Evolutionary conservation across 2,329 filamentous ascomycete genomes (phyloP), one percentile per base, ranked within the genome.

Genomic region (Aspergillus glaucus): DNA sequence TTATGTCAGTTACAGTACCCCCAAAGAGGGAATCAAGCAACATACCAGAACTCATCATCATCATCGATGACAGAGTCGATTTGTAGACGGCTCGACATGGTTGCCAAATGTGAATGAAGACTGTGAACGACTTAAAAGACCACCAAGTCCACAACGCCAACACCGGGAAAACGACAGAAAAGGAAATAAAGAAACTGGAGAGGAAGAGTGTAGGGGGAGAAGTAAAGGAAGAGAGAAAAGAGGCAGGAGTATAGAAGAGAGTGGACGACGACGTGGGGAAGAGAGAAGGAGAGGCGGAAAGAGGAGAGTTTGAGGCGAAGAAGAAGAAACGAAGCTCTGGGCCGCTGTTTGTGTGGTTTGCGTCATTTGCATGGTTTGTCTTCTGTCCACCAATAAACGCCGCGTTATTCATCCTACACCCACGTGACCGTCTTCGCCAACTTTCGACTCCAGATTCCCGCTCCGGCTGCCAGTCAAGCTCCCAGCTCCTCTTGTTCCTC

Each of bases 11-110:
- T n/a, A 15, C 32, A 41, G 32, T 14, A 44, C 9, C 40, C 46
- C n/a, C 9, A 19, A 32, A 15, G 37, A 9, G 43, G 43, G 24
- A 15, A 12, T 4, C 21, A 32, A 24, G 17, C 17, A 21, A 56
- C 68, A 50, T 65, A 75, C 72, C 72, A 75, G 50, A 69, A 71
- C 59, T 75, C 73, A 56, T 75, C 73, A 51, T 75, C 73, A 56
- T 75, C 73, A 52, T 75, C 73, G 57, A 75, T 75, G 67, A 75
- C 70, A 19, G 71, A 72, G 56, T 75, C 73, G 48, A 73, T 68
- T 56, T 70, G 69, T 60, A 65, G 68, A 54, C 70, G 66, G 63
- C 60, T 71, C 45, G 70, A 72, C 73, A 75, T 75, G 50, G 46
- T 64, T 58, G 54, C 52, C 52, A 58, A 55, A 55, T 40, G 34